Base-by-base conservation (phyloP, 2,329 filamentous ascomycete genomes). In the Cercospora nicotianae region DNA sequence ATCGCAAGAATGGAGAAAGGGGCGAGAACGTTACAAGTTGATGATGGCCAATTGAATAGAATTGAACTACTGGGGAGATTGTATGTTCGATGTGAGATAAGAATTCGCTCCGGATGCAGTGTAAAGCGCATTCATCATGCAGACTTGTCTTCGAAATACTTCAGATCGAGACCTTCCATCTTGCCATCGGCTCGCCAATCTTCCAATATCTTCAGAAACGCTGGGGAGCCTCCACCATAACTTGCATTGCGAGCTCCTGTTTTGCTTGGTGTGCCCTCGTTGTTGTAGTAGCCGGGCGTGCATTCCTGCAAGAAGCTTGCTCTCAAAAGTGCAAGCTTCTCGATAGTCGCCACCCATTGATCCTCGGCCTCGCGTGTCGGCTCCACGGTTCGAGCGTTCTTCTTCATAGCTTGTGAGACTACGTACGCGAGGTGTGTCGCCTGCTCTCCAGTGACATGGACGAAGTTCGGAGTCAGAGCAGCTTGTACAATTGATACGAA, bases 221-320 rank as follows among this genome's bases (percentile, higher is more conserved):
- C 71, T 18, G 68, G 69, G 42, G 62, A 67, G 3, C 71, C 71
- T 28, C 67, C 71, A 16, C 71, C 70, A 64, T 72, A 72, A 30
- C 57, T 63, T 53, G 67, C 70, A 69, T 72, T 72, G 33, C 67
- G 65, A 8, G 33, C 53, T 12, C 63, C 65, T 5, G 51, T 67
- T 55, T 67, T 61, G 23, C 28, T 55, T 51, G 61, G 60, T 36
- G 57, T 63, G 0, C 80, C 82, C 74, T 87, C 83, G 39, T 75
- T 77, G 58, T 85, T 87, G 55, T 83, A 78, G 70, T 87, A 87
- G 4, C 83, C 80, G 0, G 86, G 86, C 20, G 85, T 86, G 75
- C 86, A 88, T 28, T 83, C 79, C 5, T 76, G 72, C 28, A 83
- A 64, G n/a, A 73, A 73, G 2, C 76, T 77, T 0, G 79, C 78